Evolutionary conservation across 2,329 filamentous ascomycete species (phyloP), one percentile per base, ranked within the genome.

Genomic region (Xylariaceae sp.): DNA sequence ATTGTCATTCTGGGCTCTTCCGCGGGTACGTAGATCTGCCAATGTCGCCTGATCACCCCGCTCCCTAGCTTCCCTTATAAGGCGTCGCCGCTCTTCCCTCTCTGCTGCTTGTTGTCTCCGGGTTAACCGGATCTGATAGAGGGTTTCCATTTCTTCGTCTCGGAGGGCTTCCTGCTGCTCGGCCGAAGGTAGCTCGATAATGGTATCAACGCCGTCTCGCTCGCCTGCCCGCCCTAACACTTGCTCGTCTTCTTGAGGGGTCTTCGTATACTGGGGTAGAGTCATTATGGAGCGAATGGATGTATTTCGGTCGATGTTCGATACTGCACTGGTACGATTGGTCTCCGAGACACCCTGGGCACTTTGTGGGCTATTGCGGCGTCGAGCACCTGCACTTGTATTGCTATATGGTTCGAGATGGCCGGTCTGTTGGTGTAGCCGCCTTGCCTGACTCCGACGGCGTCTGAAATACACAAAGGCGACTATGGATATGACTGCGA

Each of bases 221-320:
- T 98, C 92, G 34, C 92, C 92, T 61, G 94, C 92, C 4, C 89
- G 77, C 6, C 81, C 92, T 33, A 97, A 71, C 2, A 96, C 81
- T 50, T 82, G 81, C 61, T 98, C 92, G 31, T 78, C 81, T 14
- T 85, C 81, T 34, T 78, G 73, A 0, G 88, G 78, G 18, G 78
- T 78, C 12, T 73, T 75, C 3, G 84, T 82, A 61, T 98, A 98
- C 0, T 85, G 76, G 0, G 92, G 92, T 3, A 98, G 67, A 0
- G 92, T 97, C 75, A 96, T 92, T 40, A 97, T 81, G n/a, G 88
- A 94, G 39, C 90, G 82, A 31, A 97, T 73, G 7, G 87, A 94
- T 1, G 86, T 88, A 53, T 90, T 84, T 21, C 90, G 78, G 57
- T 90, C 85, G 9, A 95, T 78, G 1, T 59, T 39, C 8, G 41